Base-by-base conservation (phyloP, 2,329 filamentous ascomycete species). In the Balansia obtecta region DNA sequence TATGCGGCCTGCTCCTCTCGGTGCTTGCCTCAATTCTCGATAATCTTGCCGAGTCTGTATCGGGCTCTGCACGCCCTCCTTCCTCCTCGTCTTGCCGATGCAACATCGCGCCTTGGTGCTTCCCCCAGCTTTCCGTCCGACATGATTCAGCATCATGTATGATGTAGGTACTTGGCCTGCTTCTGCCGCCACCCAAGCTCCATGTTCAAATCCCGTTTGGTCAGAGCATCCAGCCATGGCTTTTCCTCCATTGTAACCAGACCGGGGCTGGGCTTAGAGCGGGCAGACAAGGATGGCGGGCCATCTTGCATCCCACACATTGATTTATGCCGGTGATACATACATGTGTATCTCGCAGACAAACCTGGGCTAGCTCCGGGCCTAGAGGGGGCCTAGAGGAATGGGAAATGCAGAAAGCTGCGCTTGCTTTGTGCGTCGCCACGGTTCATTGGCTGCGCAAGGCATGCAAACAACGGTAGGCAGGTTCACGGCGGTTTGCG, bases 101-200 rank as follows among this genome's bases (percentile, higher is more conserved):
- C 18, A 9, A 33, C 13, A 45, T 34, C 22, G 9, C 20, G 42
- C 30, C 42, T 11, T 11, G 42, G 15, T 32, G 42, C 20, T 45
- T 6, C 27, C 27, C 42, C n/a, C n/a, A 32, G 15, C 15, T 16
- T n/a, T 13, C 20, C 42, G 42, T 30, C 20, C 42, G 22, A 30
- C 32, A 49, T 42, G 40, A 38, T 42, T 45, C 2, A 49, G 47
- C 39, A 49, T 49, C 4, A 22, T 45, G 30, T 40, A 47, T 44
- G 41, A 47, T 44, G 41, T 38, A 48, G 47, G 32, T 41, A 39
- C 39, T 51, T 30, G 46, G 45, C 32, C 30, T 20, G 15, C 50
- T 49, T 49, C 42, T 52, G 50, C 50, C 50, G 46, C 34, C 4
- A 49, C 38, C 50, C 46, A 45, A 49, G 50, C 42, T n/a, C 44